phyloP scores from a whole-genome alignment of 2,329 filamentous ascomycete genomes.

The Gremmenia infestans region DNA sequence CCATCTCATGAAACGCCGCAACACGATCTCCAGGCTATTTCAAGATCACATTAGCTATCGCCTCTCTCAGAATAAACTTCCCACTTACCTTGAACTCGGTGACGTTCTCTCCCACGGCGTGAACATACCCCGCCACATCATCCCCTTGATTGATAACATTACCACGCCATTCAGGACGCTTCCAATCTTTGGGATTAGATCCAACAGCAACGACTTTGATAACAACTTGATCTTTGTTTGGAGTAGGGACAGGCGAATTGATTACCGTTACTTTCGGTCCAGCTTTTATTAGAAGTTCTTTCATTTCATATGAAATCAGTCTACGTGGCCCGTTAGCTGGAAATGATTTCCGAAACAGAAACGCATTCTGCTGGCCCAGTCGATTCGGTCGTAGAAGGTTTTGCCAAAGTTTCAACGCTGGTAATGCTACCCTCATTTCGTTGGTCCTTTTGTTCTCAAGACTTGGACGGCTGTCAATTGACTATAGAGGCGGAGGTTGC shows the following conservation, averaged over 20 bases:
- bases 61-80: background rate
- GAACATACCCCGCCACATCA: constrained; percentile 40
- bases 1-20: constrained; percentile 45
- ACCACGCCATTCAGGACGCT: background rate
- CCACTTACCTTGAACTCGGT: constrained; percentile 35
- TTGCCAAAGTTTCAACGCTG: too few relatives aligned
- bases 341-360: too few relatives aligned
- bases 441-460: too few relatives aligned
- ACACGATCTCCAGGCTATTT: constrained; percentile 36
- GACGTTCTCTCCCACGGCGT: constrained; percentile 42
- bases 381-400: too few relatives aligned
- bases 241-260: constrained; percentile 17
- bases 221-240: constrained; percentile 16
- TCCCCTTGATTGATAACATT: constrained; percentile 33
- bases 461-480: too few relatives aligned
- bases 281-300: constrained; percentile 13
- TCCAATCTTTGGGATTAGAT: constrained; percentile 21
- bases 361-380: too few relatives aligned
- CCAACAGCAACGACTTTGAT: constrained; percentile 23
- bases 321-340: too few relatives aligned
- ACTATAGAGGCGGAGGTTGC: too few relatives aligned
- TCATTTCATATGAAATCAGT: background rate
- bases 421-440: too few relatives aligned
- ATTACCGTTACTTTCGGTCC: constrained; percentile 10
- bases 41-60: too few relatives aligned